A percentile compares a stretch with the other conserved stretches of the same genome.
These are phyloP conservation scores for Tetradesmus lagerheimii DNA, from an alignment of 139 green algal species.

Conservation along the genomic window DNA sequence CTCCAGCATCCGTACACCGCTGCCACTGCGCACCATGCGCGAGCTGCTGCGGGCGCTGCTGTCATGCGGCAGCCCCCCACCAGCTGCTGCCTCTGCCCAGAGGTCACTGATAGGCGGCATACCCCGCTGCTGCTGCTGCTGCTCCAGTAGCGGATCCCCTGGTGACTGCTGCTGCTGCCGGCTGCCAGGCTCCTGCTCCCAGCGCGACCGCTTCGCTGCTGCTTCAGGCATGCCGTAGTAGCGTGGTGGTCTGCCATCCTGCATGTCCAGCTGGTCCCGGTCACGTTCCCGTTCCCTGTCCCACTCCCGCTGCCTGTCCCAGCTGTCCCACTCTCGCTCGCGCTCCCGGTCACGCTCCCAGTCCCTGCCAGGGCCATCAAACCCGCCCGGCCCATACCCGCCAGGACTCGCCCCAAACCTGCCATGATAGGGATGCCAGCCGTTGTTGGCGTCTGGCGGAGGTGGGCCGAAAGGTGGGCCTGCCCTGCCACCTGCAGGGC, in stretches of 20 bases:
- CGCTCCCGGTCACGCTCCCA: background rate
- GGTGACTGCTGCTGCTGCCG: conserved; percentile 5
- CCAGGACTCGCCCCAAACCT: background rate
- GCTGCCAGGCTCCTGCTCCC: background rate
- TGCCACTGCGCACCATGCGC: background rate
- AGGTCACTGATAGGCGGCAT: conserved; percentile 37
- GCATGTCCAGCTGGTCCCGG: conserved; percentile 21
- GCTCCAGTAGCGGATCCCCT: background rate
- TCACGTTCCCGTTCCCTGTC: conserved; percentile 7
- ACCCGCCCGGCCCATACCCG: background rate
- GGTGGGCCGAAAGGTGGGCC: background rate
- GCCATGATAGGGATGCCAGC: background rate
- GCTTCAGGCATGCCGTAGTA: background rate
- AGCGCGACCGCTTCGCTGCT: background rate
- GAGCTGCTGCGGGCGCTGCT: background rate
- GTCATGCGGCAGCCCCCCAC: background rate
- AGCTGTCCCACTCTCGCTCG: background rate
- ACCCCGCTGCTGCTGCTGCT: conserved; percentile 2
- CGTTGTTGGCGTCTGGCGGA: background rate
- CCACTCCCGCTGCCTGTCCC: conserved; percentile 12
- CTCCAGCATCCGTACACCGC: background rate
- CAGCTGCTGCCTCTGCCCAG: conserved; percentile 19
- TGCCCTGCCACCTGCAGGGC: background rate
- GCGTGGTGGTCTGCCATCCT: background rate
- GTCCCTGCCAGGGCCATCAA: conserved; percentile 4